A percentile compares a stretch with the other conserved stretches of the same genome.
Conservation (phyloP, 2,329 filamentous ascomycete genomes). For the Colletotrichum sp. region DNA sequence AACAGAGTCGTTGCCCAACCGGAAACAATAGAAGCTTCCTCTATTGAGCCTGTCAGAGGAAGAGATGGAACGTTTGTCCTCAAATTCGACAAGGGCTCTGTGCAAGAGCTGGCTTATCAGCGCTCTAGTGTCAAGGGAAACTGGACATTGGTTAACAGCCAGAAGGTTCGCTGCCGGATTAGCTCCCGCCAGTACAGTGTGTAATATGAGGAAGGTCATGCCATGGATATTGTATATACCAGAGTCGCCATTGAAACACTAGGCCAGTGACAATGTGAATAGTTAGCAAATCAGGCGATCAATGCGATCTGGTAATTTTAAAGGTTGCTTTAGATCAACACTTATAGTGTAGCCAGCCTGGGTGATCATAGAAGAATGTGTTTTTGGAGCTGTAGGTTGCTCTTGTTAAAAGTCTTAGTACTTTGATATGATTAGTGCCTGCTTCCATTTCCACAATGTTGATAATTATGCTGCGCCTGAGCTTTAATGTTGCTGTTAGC, state of each 20-base stretch:
- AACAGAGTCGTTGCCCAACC: slow-evolving; percentile 30
- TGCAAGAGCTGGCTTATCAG: slow-evolving; percentile 25
- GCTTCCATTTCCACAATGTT: not conserved
- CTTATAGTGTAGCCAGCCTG: not conserved
- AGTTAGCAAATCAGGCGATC: fast-evolving
- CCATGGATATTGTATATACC: not conserved
- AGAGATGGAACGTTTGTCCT: slow-evolving; percentile 19
- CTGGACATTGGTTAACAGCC: slow-evolving; percentile 9
- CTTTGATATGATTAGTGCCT: not conserved
- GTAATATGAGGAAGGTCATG: not conserved
- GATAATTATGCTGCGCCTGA: not conserved
- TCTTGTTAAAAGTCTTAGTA: not conserved
- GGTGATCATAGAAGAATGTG: not conserved
- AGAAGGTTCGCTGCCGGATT: not conserved
- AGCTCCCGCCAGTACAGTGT: not conserved
- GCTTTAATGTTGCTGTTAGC: not conserved
- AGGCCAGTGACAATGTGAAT: not conserved
- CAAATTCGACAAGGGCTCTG: slow-evolving; percentile 3
- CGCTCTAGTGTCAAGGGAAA: slow-evolving; percentile 14
- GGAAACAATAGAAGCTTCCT: slow-evolving; percentile 11
- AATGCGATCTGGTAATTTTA: not conserved
- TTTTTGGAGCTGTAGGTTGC: not conserved
- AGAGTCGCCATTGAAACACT: not conserved
- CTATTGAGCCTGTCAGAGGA: not conserved
- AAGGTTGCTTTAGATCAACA: not conserved